Evolutionary conservation across 2,329 filamentous ascomycete genomes (phyloP).

Genomic region (Diaporthe velutina): DNA sequence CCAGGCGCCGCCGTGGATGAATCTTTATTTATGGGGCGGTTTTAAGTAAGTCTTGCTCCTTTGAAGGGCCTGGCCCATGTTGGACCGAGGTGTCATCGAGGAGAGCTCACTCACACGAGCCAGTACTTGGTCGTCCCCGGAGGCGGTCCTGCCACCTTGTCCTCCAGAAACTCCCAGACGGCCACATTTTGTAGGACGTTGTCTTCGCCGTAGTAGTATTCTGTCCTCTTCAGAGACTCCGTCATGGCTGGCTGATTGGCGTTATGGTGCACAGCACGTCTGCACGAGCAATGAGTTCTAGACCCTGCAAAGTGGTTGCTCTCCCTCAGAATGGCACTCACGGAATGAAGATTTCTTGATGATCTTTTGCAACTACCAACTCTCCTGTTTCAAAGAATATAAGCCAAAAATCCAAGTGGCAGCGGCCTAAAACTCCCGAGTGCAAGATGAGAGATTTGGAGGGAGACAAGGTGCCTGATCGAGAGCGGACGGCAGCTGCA

Average conservation of each 20-base stretch:
- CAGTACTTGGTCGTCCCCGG: conserved; percentile 35
- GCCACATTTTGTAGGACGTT: conserved; percentile 39
- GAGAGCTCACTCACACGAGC: conserved; percentile 35
- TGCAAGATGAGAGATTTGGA: background rate
- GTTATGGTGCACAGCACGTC: background rate
- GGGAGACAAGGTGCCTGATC: background rate
- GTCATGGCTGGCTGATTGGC: conserved; percentile 10
- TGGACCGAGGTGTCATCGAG: background rate
- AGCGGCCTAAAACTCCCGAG: background rate
- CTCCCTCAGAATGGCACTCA: background rate
- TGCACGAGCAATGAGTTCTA: background rate
- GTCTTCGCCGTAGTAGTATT: conserved; percentile 35
- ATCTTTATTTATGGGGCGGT: conserved; percentile 48
- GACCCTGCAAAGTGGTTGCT: background rate
- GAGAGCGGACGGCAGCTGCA: conserved; percentile 1
- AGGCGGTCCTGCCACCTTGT: background rate
- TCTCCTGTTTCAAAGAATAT: too few species aligned
- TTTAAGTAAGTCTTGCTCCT: background rate
- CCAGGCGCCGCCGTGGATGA: conserved; percentile 75
- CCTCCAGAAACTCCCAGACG: conserved; percentile 39
- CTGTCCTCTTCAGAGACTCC: conserved; percentile 35
- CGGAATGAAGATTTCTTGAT: too few species aligned
- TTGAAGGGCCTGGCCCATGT: background rate
- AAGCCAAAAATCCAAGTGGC: background rate
- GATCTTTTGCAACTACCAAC: background rate